These are phyloP conservation scores for Cupressus sempervirens DNA, from an alignment of 75 land plant species.

Conservation along the genomic window DNA sequence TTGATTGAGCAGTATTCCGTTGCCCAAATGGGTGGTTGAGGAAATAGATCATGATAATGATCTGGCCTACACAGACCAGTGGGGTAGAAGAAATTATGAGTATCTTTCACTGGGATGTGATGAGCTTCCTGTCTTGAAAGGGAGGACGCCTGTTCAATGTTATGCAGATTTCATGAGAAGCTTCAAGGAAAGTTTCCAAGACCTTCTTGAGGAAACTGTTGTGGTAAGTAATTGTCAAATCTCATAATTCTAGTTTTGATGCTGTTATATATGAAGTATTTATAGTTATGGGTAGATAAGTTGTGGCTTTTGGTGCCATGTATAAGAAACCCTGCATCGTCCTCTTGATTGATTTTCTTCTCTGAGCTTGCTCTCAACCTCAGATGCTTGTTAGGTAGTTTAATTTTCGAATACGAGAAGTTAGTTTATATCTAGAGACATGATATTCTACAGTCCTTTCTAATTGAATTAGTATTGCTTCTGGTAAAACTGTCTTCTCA, in stretches of 20 bases:
- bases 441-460: too few species aligned
- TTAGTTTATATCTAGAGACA: too few species aligned
- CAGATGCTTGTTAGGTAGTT: neutral
- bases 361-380: too few species aligned
- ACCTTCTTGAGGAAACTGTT: constrained; percentile 69
- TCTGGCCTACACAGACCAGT: constrained; percentile 73
- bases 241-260: neutral
- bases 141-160: constrained; percentile 81
- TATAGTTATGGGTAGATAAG: neutral
- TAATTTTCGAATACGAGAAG: too few species aligned
- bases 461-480: too few species aligned
- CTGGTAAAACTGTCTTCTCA: too few species aligned
- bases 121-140: constrained; percentile 69
- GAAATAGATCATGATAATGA: constrained; percentile 70
- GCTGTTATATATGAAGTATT: neutral
- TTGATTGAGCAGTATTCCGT: constrained; percentile 56
- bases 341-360: neutral
- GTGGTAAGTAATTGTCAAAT: constrained; percentile 41
- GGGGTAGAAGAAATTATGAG: constrained; percentile 80
- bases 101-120: constrained; percentile 88
- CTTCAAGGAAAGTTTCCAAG: constrained; percentile 64
- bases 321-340: neutral
- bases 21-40: constrained; percentile 78
- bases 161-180: constrained; percentile 91
- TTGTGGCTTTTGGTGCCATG: neutral